Conservation (phyloP, 2,329 filamentous ascomycete genomes). For the Aureobasidium lini region DNA sequence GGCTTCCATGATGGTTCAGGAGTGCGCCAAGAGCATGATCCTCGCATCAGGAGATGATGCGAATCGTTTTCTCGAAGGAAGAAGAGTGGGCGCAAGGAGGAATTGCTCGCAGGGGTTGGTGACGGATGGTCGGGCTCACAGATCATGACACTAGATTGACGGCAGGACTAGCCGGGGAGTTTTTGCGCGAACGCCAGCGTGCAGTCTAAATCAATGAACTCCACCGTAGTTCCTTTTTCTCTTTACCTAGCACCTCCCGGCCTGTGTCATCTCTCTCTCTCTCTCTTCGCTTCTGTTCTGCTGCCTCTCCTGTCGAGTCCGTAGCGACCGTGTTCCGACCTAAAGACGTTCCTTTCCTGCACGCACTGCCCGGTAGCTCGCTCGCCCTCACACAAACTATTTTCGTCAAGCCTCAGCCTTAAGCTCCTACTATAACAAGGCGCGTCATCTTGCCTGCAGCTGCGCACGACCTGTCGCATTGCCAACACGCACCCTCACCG, state of each 20-base stretch:
- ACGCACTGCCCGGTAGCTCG: not conserved
- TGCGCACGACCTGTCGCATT: constrained; percentile 1
- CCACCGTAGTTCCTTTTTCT: not conserved
- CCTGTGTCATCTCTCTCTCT: not conserved
- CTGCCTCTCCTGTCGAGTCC: not conserved
- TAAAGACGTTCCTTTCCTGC: not conserved
- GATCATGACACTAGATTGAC: not conserved
- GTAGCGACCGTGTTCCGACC: not conserved
- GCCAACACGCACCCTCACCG: not conserved
- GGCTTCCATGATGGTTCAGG: not conserved
- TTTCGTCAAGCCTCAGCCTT: constrained; percentile 5
- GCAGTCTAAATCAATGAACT: too few relatives aligned
- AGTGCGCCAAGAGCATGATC: not conserved
- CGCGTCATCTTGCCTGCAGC: constrained; percentile 4
- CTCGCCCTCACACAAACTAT: not conserved
- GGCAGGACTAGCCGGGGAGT: constrained; percentile 2
- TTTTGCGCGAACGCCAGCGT: not conserved
- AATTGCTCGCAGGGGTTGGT: not conserved
- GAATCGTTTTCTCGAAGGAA: constrained; percentile 4
- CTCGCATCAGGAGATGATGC: constrained; percentile 6
- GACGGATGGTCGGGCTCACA: not conserved
- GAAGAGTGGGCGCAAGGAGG: not conserved
- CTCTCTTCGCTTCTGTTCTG: not conserved
- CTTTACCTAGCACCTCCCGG: constrained; percentile 1
- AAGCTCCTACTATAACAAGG: not conserved